Evolutionary conservation across 202 grass and related monocot genomes (phyloP).

Genomic region (Digitaria exilis): DNA sequence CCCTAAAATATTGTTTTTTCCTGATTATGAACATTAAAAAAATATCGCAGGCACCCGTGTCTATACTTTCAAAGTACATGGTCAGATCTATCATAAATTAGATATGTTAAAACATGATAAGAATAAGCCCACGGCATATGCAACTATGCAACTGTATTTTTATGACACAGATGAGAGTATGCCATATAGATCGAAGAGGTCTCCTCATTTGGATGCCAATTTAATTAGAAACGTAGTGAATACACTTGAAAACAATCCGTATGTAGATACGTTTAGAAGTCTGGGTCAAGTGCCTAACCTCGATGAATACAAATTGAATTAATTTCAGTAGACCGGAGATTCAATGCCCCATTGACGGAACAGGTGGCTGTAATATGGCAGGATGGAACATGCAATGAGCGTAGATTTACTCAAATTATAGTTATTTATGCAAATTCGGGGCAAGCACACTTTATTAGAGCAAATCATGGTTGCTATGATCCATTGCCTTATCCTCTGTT

Average conservation of each 20-base stretch:
- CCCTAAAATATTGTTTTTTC: not conserved
- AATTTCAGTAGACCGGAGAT: not conserved
- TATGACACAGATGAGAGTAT: too few species aligned
- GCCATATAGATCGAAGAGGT: not conserved
- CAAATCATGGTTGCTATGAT: not conserved
- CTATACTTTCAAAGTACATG: not conserved
- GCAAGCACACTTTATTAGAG: not conserved
- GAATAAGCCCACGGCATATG: not conserved
- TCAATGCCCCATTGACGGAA: not conserved
- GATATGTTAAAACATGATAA: not conserved
- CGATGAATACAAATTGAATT: not conserved
- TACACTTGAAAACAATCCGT: not conserved
- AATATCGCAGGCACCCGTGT: not conserved
- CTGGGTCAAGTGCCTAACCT: not conserved
- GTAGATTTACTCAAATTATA: not conserved
- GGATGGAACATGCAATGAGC: not conserved
- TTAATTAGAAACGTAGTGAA: not conserved
- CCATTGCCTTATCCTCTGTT: not conserved
- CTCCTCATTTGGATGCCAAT: not conserved
- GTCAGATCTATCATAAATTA: not conserved
- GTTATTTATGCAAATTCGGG: not conserved
- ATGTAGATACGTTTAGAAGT: not conserved
- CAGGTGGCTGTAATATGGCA: not conserved
- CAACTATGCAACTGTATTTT: slow-evolving; percentile 41
- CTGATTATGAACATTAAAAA: not conserved